These are phyloP conservation scores for Claviceps humidiphila DNA, from an alignment of 2,329 filamentous ascomycete species.

Conservation along the genomic window DNA sequence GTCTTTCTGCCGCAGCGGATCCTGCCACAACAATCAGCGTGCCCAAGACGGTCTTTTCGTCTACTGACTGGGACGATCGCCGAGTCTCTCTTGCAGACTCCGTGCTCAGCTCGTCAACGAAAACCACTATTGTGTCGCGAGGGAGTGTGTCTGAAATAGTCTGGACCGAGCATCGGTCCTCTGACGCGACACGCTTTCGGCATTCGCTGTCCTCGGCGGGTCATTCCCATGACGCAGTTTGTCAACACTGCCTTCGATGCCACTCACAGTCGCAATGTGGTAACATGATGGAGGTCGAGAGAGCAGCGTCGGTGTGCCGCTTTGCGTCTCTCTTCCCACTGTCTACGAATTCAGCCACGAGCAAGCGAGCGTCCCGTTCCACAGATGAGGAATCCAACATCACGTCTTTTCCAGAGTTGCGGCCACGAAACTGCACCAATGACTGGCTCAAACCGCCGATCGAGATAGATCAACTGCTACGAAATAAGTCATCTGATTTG, in stretches of 20 bases:
- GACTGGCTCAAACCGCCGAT: constrained; percentile 18
- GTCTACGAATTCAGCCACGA: neutral
- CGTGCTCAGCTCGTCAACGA: constrained; percentile 7
- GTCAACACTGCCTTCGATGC: neutral
- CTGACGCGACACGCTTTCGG: neutral
- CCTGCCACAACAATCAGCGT: constrained; percentile 22
- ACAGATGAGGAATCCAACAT: constrained; percentile 15
- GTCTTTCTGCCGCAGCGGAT: constrained; percentile 13
- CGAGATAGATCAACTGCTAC: constrained; percentile 8
- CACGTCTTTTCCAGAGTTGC: constrained; percentile 21
- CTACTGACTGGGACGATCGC: constrained; percentile 1
- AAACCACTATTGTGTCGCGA: constrained; percentile 17
- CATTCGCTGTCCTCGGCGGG: neutral
- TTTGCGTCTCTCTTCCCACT: constrained; percentile 1
- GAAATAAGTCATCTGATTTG: constrained; percentile 6
- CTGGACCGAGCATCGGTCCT: constrained; percentile 12
- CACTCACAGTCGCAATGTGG: neutral
- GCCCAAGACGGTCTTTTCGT: constrained; percentile 19
- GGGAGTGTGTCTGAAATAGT: constrained; percentile 18
- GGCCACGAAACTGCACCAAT: constrained; percentile 17
- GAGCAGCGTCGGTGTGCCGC: neutral
- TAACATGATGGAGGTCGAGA: neutral
- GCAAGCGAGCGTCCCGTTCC: constrained; percentile 2
- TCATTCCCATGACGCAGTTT: neutral
- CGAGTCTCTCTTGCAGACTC: neutral